phyloP scores from a whole-genome alignment of 805 yeast species.

The Saccharomycopsis vini region DNA sequence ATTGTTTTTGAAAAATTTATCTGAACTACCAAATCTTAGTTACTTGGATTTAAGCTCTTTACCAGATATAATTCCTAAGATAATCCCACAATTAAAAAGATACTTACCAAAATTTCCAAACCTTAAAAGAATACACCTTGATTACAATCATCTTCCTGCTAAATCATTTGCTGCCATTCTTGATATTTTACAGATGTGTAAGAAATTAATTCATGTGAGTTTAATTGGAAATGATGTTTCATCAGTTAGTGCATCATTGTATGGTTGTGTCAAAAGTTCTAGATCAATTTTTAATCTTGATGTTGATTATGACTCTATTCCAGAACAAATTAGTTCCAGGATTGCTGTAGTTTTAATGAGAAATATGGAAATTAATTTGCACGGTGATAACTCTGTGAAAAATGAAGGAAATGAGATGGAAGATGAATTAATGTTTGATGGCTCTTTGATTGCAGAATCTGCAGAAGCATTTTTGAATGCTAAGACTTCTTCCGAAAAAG shows the following conservation, averaged over 20 bases:
- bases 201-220: constrained; percentile 57
- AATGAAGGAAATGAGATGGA: constrained; percentile 22
- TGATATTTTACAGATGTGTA: constrained; percentile 62
- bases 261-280: constrained; percentile 60
- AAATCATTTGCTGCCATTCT: constrained; percentile 52
- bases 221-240: constrained; percentile 52
- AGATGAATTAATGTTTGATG: constrained; percentile 68
- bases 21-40: constrained; percentile 46
- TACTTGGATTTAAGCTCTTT: constrained; percentile 73
- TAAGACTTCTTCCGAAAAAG: constrained; percentile 24
- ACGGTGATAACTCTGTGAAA: constrained; percentile 25
- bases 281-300: constrained; percentile 59
- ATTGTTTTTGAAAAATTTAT: constrained; percentile 38
- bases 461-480: constrained; percentile 55
- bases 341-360: constrained; percentile 75
- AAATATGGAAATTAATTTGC: constrained; percentile 62
- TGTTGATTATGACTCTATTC: constrained; percentile 52
- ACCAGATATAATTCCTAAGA: constrained; percentile 54
- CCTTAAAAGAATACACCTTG: constrained; percentile 61
- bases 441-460: constrained; percentile 61
- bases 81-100: constrained; percentile 47
- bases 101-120: constrained; percentile 61
- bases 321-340: constrained; percentile 55
- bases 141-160: constrained; percentile 50
- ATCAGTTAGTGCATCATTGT: constrained; percentile 54